These are phyloP conservation scores for Chalciporus chontae DNA, from an alignment of 768 basidiomycete genomes.

Conservation along the genomic window DNA sequence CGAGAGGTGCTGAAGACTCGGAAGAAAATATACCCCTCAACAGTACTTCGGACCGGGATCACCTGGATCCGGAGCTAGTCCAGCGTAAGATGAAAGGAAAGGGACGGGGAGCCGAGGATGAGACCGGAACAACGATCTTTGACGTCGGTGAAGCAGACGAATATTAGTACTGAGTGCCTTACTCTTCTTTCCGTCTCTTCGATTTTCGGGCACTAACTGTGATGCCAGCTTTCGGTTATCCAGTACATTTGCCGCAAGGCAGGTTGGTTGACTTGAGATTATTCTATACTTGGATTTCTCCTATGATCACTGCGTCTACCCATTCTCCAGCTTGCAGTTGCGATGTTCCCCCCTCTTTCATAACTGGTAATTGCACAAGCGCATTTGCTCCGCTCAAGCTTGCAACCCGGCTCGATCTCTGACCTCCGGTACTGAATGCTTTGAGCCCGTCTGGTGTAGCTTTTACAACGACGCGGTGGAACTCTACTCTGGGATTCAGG, in stretches of 20 bases:
- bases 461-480: constrained; percentile 73
- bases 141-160: constrained; percentile 56
- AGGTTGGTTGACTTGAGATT: not conserved
- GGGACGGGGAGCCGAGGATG: constrained; percentile 36
- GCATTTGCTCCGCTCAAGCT: constrained; percentile 82
- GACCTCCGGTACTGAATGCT: constrained; percentile 82
- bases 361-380: constrained; percentile 61
- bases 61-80: constrained; percentile 40
- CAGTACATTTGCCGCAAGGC: not conserved
- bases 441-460: constrained; percentile 42
- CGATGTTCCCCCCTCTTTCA: constrained; percentile 30
- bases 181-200: not conserved
- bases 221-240: not conserved
- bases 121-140: constrained; percentile 43
- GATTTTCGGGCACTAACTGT: not conserved
- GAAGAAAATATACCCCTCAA: constrained; percentile 77
- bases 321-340: constrained; percentile 50
- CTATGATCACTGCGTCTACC: constrained; percentile 63
- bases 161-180: constrained; percentile 24
- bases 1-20: constrained; percentile 5
- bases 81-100: constrained; percentile 45
- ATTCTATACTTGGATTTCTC: constrained; percentile 47
- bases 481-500: constrained; percentile 74
- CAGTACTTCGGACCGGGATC: constrained; percentile 36
- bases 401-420: constrained; percentile 77